Conservation (phyloP, 2,329 filamentous ascomycete species). For the Colletotrichum paranaense region DNA sequence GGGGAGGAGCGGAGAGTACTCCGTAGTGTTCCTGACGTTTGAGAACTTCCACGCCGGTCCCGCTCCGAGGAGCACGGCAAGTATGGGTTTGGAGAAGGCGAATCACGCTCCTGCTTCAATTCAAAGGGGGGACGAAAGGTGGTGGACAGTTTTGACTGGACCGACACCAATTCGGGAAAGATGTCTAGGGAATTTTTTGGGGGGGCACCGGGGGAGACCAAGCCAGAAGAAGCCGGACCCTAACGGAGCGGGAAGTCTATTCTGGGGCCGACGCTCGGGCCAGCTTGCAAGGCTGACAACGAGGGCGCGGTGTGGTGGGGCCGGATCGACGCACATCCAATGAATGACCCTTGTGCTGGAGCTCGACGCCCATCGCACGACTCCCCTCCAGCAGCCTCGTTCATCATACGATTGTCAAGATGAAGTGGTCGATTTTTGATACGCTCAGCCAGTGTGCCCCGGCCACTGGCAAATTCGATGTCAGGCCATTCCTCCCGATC, state of each 20-base stretch:
- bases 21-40: too few species aligned
- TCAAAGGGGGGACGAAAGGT: neutral
- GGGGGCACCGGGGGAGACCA: neutral
- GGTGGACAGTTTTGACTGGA: neutral
- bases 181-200: neutral
- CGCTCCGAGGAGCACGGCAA: neutral
- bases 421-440: conserved; percentile 36
- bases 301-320: neutral
- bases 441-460: conserved; percentile 30
- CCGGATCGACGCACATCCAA: conserved; percentile 17
- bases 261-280: conserved; percentile 17
- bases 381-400: conserved; percentile 49
- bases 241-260: conserved; percentile 33
- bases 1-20: neutral
- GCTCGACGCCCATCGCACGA: conserved; percentile 37
- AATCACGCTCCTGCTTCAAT: neutral
- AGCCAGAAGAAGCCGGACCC: conserved; percentile 16
- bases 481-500: conserved; percentile 37
- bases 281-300: conserved; percentile 30
- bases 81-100: neutral
- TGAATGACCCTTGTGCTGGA: conserved; percentile 1
- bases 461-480: conserved; percentile 34
- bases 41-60: neutral
- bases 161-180: neutral
- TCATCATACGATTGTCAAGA: conserved; percentile 50